Conservation (phyloP, 805 yeast species). For the Pichia rugopelliculosa region DNA sequence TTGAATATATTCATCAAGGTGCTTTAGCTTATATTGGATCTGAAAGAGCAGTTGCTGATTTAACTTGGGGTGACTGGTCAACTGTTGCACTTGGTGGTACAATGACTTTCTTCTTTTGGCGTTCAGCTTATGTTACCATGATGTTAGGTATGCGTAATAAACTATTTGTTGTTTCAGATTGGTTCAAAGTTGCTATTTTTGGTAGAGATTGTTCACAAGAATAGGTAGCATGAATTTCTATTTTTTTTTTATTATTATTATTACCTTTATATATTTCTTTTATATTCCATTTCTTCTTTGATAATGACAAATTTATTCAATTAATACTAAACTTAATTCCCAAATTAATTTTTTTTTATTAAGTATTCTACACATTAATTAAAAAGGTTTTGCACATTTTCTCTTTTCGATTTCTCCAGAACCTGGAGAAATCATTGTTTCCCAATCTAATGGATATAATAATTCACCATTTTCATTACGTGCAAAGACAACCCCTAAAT, state of each 20-base stretch:
- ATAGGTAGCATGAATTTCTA: neutral
- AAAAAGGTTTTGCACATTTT: slow-evolving; percentile 88
- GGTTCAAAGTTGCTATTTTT: slow-evolving; percentile 80
- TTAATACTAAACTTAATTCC: no score
- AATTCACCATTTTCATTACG: slow-evolving; percentile 52
- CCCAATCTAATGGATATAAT: slow-evolving; percentile 93
- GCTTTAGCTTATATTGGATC: slow-evolving; percentile 90
- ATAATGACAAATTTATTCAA: no score
- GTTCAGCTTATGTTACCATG: slow-evolving; percentile 90
- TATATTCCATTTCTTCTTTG: neutral
- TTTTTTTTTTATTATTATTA: neutral
- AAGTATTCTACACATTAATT: neutral
- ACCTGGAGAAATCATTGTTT: slow-evolving; percentile 74
- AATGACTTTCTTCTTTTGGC: slow-evolving; percentile 88
- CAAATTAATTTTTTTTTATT: no score
- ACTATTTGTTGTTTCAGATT: slow-evolving; percentile 76
- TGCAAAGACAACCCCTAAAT: slow-evolving; percentile 91
- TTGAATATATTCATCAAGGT: slow-evolving; percentile 84
- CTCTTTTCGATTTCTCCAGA: slow-evolving; percentile 73
- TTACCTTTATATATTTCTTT: neutral
- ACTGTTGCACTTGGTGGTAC: slow-evolving; percentile 79
- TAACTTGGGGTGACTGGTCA: slow-evolving; percentile 72
- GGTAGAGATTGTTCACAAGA: slow-evolving; percentile 93
- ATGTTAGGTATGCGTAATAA: slow-evolving; percentile 84
- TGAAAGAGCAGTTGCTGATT: slow-evolving; percentile 90